Conservation (phyloP, 164 flowering plant genomes). For the Vitis cinerea region DNA sequence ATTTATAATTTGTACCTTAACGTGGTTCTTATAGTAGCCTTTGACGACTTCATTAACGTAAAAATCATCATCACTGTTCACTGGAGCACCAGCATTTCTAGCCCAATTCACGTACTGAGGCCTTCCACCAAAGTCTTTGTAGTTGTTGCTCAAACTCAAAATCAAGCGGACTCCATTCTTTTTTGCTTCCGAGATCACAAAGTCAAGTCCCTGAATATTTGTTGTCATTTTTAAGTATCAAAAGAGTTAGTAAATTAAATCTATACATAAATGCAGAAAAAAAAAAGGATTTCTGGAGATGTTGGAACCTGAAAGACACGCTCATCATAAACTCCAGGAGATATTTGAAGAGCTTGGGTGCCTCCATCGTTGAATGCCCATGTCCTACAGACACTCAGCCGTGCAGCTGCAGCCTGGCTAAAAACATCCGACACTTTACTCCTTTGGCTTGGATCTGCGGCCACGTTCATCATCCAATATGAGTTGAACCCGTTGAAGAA, state of each 20-base stretch:
- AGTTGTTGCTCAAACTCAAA: constrained; percentile 43
- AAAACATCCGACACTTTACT: constrained; percentile 31
- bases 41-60: too few relatives aligned
- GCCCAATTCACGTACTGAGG: constrained; percentile 5
- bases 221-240: too few relatives aligned
- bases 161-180: constrained; percentile 30
- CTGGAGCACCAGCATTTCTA: too few relatives aligned
- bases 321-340: constrained; percentile 46
- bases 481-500: constrained; percentile 51
- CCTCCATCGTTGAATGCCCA: constrained; percentile 62
- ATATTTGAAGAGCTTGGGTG: constrained; percentile 35
- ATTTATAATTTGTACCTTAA: too few relatives aligned
- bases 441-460: constrained; percentile 29
- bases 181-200: constrained; percentile 46
- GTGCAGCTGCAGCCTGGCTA: constrained; percentile 31
- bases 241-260: too few relatives aligned
- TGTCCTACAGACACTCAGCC: constrained; percentile 42
- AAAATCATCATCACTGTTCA: too few relatives aligned
- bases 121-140: constrained; percentile 46
- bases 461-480: constrained; percentile 53
- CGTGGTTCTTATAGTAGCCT: too few relatives aligned
- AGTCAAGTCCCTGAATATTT: constrained; percentile 43
- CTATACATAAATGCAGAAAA: too few relatives aligned
- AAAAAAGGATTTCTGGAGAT: too few relatives aligned
- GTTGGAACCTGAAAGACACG: constrained; percentile 35